Percentiles rank a stretch among this genome's conserved stretches.
These are phyloP conservation scores for Candida tropicalis DNA, from an alignment of 1,139 yeast genomes.

Conservation along the genomic window DNA sequence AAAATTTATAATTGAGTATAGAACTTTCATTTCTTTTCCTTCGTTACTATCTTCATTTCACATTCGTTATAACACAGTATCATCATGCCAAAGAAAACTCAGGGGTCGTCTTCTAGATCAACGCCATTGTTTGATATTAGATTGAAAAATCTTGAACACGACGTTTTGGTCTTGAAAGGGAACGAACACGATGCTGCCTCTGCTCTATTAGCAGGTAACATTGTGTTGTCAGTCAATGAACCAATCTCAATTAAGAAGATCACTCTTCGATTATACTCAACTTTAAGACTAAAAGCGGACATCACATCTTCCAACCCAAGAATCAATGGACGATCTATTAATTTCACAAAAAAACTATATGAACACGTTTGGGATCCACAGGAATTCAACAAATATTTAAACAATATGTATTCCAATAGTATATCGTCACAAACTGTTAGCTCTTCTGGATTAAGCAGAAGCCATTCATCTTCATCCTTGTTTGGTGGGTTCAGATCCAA, in stretches of 20 bases:
- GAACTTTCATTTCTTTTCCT: too few species aligned
- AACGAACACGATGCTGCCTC: conserved; percentile 76
- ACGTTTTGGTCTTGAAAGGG: conserved; percentile 83
- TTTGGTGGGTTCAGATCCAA: conserved; percentile 31
- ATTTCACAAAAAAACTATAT: conserved; percentile 66
- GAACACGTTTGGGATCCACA: conserved; percentile 78
- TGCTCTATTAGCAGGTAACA: conserved; percentile 71
- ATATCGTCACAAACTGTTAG: conserved; percentile 15
- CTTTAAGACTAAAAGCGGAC: conserved; percentile 47
- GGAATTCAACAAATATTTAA: conserved; percentile 45
- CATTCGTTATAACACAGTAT: background rate
- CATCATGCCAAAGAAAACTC: conserved; percentile 22
- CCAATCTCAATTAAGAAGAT: conserved; percentile 70
- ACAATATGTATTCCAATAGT: conserved; percentile 32
- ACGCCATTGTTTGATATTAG: conserved; percentile 64
- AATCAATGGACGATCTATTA: conserved; percentile 42
- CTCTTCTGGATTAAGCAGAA: conserved; percentile 23
- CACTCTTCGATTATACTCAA: conserved; percentile 64
- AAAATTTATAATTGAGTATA: too few species aligned
- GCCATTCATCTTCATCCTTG: conserved; percentile 38
- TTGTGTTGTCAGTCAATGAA: conserved; percentile 76
- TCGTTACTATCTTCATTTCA: too few species aligned
- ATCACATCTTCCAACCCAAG: conserved; percentile 20
- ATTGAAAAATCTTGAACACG: conserved; percentile 68
- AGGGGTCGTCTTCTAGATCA: conserved; percentile 19